These are phyloP conservation scores for Arthrinium phaeospermum DNA, from an alignment of 2,329 filamentous ascomycete species.

Conservation along the genomic window DNA sequence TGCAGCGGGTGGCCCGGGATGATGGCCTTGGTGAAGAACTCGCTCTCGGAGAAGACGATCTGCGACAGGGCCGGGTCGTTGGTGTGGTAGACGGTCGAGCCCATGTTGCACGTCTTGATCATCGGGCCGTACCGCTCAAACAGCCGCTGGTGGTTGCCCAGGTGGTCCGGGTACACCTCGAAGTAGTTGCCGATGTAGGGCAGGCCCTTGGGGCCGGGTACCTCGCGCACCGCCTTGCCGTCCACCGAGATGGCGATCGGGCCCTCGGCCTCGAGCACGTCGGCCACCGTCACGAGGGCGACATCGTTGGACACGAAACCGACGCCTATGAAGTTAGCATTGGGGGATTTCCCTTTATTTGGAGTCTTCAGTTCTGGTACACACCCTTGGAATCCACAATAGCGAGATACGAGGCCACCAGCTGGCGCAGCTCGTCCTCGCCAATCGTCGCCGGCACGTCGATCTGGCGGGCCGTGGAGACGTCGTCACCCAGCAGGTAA, in stretches of 20 bases:
- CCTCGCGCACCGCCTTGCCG: slow-evolving; percentile 51
- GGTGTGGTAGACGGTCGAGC: slow-evolving; percentile 54
- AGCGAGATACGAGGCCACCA: slow-evolving; percentile 49
- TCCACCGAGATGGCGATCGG: slow-evolving; percentile 53
- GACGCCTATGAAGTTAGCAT: slow-evolving; percentile 40
- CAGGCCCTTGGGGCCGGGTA: slow-evolving; percentile 56
- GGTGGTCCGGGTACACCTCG: slow-evolving; percentile 61
- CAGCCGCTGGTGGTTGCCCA: slow-evolving; percentile 61
- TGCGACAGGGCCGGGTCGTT: slow-evolving; percentile 54
- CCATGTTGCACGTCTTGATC: slow-evolving; percentile 58
- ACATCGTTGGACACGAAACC: slow-evolving; percentile 42
- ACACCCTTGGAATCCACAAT: slow-evolving; percentile 48
- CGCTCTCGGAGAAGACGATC: slow-evolving; percentile 53
- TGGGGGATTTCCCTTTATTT: neutral
- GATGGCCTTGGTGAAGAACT: slow-evolving; percentile 61
- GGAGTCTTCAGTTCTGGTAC: neutral
- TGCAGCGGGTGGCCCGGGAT: slow-evolving; percentile 54
- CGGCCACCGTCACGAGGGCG: slow-evolving; percentile 40
- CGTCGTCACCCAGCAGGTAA: slow-evolving; percentile 48
- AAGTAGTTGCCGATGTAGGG: slow-evolving; percentile 60
- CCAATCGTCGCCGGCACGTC: slow-evolving; percentile 43
- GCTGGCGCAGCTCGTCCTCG: slow-evolving; percentile 44
- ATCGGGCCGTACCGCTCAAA: slow-evolving; percentile 59
- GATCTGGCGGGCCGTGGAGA: slow-evolving; percentile 43
- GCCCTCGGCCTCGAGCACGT: slow-evolving; percentile 41